A percentile compares a stretch with the other conserved stretches of the same genome.
These are phyloP conservation scores for Zalaria sp. DNA, from an alignment of 2,329 filamentous ascomycete species.

Conservation along the genomic window DNA sequence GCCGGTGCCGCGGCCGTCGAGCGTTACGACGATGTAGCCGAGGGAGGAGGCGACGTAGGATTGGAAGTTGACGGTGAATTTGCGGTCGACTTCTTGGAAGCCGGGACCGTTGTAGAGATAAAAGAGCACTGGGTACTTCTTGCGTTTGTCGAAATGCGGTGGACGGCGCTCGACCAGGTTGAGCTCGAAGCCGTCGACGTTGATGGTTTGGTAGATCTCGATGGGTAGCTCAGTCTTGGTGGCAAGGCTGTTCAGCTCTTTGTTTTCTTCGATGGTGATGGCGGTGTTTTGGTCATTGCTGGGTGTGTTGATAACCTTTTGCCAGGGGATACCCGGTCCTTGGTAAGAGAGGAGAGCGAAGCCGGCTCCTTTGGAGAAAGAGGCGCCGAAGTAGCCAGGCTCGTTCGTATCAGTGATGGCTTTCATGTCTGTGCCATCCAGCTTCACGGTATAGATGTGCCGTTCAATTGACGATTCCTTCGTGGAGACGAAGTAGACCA, in stretches of 20 bases:
- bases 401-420: conserved; percentile 59
- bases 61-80: conserved; percentile 77
- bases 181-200: conserved; percentile 63
- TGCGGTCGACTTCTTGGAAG: conserved; percentile 76
- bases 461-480: conserved; percentile 80
- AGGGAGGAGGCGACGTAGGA: conserved; percentile 72
- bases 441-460: conserved; percentile 78
- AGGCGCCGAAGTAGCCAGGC: conserved; percentile 67
- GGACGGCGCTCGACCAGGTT: conserved; percentile 74
- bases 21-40: conserved; percentile 87
- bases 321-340: conserved; percentile 78
- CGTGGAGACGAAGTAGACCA: conserved; percentile 83
- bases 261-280: conserved; percentile 66
- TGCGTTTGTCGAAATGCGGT: conserved; percentile 70
- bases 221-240: conserved; percentile 69
- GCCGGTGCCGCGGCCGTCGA: conserved; percentile 87
- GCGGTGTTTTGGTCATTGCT: conserved; percentile 51
- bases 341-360: conserved; percentile 75
- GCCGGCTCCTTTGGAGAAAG: conserved; percentile 69
- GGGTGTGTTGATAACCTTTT: conserved; percentile 77
- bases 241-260: conserved; percentile 51
- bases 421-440: conserved; percentile 59
- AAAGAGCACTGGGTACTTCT: conserved; percentile 88
- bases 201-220: conserved; percentile 68
- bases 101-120: conserved; percentile 87